Evolutionary conservation across 768 basidiomycete genomes (phyloP).

Genomic region (Lentinula aciculospora): DNA sequence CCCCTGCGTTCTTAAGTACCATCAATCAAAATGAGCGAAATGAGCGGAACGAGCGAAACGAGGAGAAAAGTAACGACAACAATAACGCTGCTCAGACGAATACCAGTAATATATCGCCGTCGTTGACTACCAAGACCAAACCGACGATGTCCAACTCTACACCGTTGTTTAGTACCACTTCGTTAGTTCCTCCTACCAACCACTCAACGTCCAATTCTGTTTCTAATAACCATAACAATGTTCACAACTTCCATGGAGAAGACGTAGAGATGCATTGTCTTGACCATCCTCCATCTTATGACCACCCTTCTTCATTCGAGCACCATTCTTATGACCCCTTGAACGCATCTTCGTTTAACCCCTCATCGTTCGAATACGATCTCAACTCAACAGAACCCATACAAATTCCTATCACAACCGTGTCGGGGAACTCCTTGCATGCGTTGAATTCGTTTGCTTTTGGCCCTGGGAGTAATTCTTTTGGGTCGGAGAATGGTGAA

Average conservation of each 20-base stretch:
- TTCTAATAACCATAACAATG: not conserved
- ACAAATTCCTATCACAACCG: slow-evolving; percentile 2
- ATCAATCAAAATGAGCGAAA: not conserved
- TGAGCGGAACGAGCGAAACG: too few relatives aligned
- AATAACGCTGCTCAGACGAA: too few relatives aligned
- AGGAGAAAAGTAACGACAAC: too few relatives aligned
- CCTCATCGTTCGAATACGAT: not conserved
- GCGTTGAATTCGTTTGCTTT: not conserved
- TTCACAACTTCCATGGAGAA: not conserved
- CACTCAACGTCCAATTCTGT: too few relatives aligned
- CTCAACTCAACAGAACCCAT: not conserved
- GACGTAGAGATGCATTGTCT: slow-evolving; percentile 7
- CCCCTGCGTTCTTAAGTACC: not conserved
- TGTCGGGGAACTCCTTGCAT: not conserved
- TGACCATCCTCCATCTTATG: not conserved
- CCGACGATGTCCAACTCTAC: slow-evolving; percentile 3
- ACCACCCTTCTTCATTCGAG: too few relatives aligned
- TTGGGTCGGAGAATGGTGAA: too few relatives aligned
- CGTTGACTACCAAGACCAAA: not conserved
- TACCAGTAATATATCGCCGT: not conserved
- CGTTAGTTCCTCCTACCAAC: not conserved
- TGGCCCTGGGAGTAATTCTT: too few relatives aligned
- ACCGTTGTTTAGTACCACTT: not conserved
- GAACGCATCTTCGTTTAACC: too few relatives aligned
- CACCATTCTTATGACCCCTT: too few relatives aligned